phyloP scores from a whole-genome alignment of 768 basidiomycete species.

The Lentinula sp. region DNA sequence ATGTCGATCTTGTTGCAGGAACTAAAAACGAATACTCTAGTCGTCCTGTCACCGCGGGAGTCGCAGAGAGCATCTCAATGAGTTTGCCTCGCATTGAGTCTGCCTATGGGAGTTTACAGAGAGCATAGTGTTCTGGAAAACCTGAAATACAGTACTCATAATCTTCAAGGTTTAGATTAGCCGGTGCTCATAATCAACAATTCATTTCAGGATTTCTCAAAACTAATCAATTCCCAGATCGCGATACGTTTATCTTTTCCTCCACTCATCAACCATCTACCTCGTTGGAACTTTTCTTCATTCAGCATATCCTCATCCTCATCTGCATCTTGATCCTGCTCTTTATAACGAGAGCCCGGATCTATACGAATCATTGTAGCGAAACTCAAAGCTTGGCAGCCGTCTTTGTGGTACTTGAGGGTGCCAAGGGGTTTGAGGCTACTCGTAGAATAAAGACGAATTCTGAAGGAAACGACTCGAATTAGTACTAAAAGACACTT shows the following conservation, averaged over 20 bases:
- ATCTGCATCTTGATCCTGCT: constrained; percentile 20
- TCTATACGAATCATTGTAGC: constrained; percentile 25
- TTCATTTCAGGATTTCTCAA: constrained; percentile 25
- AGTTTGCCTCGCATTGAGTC: too few relatives aligned
- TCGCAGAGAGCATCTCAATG: too few relatives aligned
- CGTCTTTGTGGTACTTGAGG: constrained; percentile 74
- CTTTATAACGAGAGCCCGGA: constrained; percentile 21
- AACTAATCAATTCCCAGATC: constrained; percentile 63
- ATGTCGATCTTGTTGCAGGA: too few relatives aligned
- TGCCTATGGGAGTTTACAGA: too few relatives aligned
- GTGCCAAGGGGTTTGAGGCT: constrained; percentile 80
- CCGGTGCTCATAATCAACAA: too few relatives aligned
- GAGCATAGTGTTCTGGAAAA: too few relatives aligned
- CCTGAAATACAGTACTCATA: too few relatives aligned
- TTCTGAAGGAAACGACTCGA: constrained; percentile 30
- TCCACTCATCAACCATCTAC: constrained; percentile 60
- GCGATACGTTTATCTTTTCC: constrained; percentile 67
- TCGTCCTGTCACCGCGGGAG: too few relatives aligned
- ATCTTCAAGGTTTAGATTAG: too few relatives aligned
- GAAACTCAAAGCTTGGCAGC: constrained; percentile 73
- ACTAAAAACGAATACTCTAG: too few relatives aligned
- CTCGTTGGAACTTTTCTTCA: constrained; percentile 36
- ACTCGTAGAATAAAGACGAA: constrained; percentile 79
- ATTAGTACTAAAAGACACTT: not conserved
- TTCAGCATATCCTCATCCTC: constrained; percentile 49